Conservation (phyloP, 805 yeast species). For the Teunomyces pallodes region DNA sequence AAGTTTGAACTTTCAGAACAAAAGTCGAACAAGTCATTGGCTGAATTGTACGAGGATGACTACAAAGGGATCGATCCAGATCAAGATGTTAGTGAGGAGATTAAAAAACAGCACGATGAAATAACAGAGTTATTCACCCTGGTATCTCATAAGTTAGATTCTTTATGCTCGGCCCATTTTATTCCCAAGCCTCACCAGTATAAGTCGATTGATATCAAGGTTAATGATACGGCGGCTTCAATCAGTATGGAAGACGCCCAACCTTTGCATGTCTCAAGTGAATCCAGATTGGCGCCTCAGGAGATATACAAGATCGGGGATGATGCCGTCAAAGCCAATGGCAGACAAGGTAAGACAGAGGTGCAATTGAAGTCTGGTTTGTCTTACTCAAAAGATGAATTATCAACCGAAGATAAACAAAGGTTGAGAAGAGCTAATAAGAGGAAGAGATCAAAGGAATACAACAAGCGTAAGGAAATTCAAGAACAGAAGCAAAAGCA, state of each 20-base stretch:
- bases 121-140: conserved; percentile 61
- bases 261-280: conserved; percentile 76
- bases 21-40: conserved; percentile 83
- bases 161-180: conserved; percentile 91
- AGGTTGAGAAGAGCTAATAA: conserved; percentile 84
- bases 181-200: conserved; percentile 82
- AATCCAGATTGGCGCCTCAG: conserved; percentile 87
- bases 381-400: conserved; percentile 76
- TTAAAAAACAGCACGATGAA: conserved; percentile 74
- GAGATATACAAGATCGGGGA: conserved; percentile 69
- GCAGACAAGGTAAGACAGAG: conserved; percentile 43
- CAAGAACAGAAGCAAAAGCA: conserved; percentile 27
- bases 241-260: conserved; percentile 95
- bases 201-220: conserved; percentile 75
- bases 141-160: conserved; percentile 73
- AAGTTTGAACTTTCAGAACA: conserved; percentile 75
- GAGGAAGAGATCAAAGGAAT: conserved; percentile 67
- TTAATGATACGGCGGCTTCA: conserved; percentile 61
- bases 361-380: conserved; percentile 74
- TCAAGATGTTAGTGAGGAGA: conserved; percentile 57
- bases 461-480: conserved; percentile 32
- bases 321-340: conserved; percentile 26
- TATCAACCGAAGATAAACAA: conserved; percentile 80
- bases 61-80: conserved; percentile 47
- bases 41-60: conserved; percentile 90